Base-by-base conservation (phyloP, 441 rosid species). In the Lepidium campestre region DNA sequence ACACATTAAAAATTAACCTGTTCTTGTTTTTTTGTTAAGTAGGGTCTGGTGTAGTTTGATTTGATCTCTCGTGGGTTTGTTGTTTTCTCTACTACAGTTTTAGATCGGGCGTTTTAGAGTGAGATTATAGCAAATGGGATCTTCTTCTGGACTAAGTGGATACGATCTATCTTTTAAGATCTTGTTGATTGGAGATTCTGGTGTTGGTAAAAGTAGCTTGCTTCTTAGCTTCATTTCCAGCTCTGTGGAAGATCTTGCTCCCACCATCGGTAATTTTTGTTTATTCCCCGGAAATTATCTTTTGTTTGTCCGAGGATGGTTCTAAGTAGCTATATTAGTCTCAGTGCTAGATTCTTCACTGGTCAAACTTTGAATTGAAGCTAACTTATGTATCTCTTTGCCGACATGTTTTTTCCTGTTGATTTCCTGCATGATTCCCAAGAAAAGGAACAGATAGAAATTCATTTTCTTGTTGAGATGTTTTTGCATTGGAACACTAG, bases 131-230 rank as follows among this genome's bases (percentile, higher is more conserved):
- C 29, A 47, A 45, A 85, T 85, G 90, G 90, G 88, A 71, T 70
- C 88, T 35, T 80, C 87, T 34, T 84, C 84, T 20, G 84, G 77
- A 47, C 78, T 76, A 58, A 76, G 80, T 40, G 80, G 78, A 12
- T 70, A 69, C 22, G 88, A 85, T 71, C 82, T 83, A 22, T 85
- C 90, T 8, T 85, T 85, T 73, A 85, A 85, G 83, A 83, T 85
- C 81, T 64, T 85, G 82, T 75, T 85, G 79, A 83, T 85, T 55
- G 90, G 90, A 6, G 90, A 83, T 65, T 83, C 90, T 6, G 79
- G 78, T 42, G 88, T 85, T 58, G 76, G 62, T 57, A 57, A 57
- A 72, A 85, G 90, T 57, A 81, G 88, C 36, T 79, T 85, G 53
- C 88, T 83, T 72, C 79, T 83, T 32, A 83, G 85, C 75, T 85